phyloP scores from a whole-genome alignment of 192 early-diverging fungal genomes.

The Dissophora ornata region DNA sequence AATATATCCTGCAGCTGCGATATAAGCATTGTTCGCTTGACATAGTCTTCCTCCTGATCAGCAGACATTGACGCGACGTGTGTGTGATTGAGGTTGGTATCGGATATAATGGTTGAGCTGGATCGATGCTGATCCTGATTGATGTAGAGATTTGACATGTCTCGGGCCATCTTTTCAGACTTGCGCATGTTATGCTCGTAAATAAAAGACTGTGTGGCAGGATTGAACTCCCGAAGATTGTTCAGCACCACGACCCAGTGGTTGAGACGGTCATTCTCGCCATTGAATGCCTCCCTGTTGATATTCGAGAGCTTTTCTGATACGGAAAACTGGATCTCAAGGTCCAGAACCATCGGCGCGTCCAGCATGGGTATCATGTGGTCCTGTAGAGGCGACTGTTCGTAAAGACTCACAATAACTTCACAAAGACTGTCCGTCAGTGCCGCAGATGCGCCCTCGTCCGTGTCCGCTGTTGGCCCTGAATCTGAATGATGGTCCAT shows the following conservation, averaged over 20 bases:
- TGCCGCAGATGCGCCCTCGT: constrained; percentile 18
- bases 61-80: constrained; percentile 9
- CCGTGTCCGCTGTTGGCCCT: constrained; percentile 8
- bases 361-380: constrained; percentile 67
- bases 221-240: constrained; percentile 32
- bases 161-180: constrained; percentile 32
- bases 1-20: constrained; percentile 90
- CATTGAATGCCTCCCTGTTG: constrained; percentile 48
- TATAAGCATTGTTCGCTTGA: constrained; percentile 70
- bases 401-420: constrained; percentile 69
- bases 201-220: constrained; percentile 24
- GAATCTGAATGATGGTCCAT: constrained; percentile 11
- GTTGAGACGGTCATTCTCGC: constrained; percentile 57
- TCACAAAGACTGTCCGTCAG: constrained; percentile 59
- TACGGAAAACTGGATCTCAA: constrained; percentile 80
- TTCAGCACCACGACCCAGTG: constrained; percentile 38
- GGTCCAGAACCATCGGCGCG: constrained; percentile 87
- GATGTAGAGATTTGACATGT: constrained; percentile 29
- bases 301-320: constrained; percentile 65
- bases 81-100: background rate
- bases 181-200: constrained; percentile 47
- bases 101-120: constrained; percentile 12
- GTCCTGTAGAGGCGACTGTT: constrained; percentile 69
- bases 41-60: constrained; percentile 57
- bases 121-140: constrained; percentile 15